Percentiles rank a stretch among this genome's conserved stretches.
Conservation (phyloP, 805 yeast species). For the Schwanniomyces polymorphus region DNA sequence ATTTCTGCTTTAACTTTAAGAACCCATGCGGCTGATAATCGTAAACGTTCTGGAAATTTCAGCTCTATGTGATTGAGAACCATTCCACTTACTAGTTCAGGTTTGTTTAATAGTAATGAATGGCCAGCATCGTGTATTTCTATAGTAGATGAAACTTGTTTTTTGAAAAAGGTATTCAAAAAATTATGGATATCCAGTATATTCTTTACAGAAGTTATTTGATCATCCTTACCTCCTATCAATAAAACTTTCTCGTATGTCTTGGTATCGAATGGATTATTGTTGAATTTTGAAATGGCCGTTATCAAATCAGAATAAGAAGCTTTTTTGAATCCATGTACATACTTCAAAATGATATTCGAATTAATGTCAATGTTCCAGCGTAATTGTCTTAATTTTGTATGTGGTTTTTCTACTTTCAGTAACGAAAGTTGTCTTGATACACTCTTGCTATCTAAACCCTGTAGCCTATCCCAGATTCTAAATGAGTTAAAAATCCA, state of each 20-base stretch:
- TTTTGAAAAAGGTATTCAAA: slow-evolving; percentile 19
- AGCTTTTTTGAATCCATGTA: slow-evolving; percentile 49
- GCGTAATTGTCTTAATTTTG: slow-evolving; percentile 58
- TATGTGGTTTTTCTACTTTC: slow-evolving; percentile 27
- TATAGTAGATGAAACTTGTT: slow-evolving; percentile 30
- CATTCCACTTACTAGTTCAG: slow-evolving; percentile 62
- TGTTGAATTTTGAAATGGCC: slow-evolving; percentile 36
- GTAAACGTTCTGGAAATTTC: slow-evolving; percentile 46
- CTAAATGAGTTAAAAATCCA: slow-evolving; percentile 55
- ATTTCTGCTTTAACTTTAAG: slow-evolving; percentile 60
- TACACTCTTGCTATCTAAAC: slow-evolving; percentile 62
- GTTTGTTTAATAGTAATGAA: slow-evolving; percentile 60
- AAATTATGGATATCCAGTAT: slow-evolving; percentile 29
- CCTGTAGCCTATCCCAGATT: slow-evolving; percentile 60
- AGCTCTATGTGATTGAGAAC: slow-evolving; percentile 56
- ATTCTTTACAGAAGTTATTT: slow-evolving; percentile 49
- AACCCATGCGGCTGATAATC: slow-evolving; percentile 72
- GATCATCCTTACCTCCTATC: slow-evolving; percentile 59
- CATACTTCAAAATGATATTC: slow-evolving; percentile 51
- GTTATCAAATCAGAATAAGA: slow-evolving; percentile 42
- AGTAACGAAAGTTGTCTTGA: slow-evolving; percentile 46
- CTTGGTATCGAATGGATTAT: slow-evolving; percentile 27
- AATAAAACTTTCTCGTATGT: slow-evolving; percentile 49
- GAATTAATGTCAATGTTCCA: slow-evolving; percentile 71
- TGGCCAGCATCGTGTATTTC: slow-evolving; percentile 60